These are phyloP conservation scores for Linaria vulgaris DNA, from an alignment of 257 asterid genomes.

Conservation along the genomic window DNA sequence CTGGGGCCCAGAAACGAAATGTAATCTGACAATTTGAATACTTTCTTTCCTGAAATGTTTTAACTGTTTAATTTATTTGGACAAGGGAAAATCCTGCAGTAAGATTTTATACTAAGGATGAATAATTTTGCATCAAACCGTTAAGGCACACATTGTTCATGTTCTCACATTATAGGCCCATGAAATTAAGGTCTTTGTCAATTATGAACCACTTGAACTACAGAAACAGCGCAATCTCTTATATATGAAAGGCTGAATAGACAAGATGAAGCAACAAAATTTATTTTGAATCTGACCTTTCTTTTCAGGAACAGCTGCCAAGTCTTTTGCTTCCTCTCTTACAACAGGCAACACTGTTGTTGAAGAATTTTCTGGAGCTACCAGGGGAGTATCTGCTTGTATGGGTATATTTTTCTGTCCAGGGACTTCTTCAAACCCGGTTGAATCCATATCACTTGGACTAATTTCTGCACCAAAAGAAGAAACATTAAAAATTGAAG, in stretches of 20 bases:
- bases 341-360: slow-evolving; percentile 20
- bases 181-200: not conserved
- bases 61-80: not conserved
- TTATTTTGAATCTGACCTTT: slow-evolving; percentile 31
- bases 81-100: slow-evolving; percentile 8
- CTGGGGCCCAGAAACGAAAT: slow-evolving; percentile 5
- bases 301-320: slow-evolving; percentile 27
- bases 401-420: slow-evolving; percentile 29
- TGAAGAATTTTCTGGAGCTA: slow-evolving; percentile 21
- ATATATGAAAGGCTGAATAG: slow-evolving; percentile 7
- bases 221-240: not conserved
- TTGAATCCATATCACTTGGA: slow-evolving; percentile 19
- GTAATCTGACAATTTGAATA: not conserved
- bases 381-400: slow-evolving; percentile 14
- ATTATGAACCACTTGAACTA: slow-evolving; percentile 1
- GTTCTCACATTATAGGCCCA: not conserved
- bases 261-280: slow-evolving; percentile 6
- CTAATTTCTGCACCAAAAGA: slow-evolving; percentile 24
- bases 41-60: not conserved
- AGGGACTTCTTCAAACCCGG: slow-evolving; percentile 33
- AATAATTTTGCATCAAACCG: slow-evolving; percentile 2
- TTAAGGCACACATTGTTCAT: not conserved
- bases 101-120: not conserved
- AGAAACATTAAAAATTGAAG: too few species aligned
- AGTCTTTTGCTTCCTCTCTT: slow-evolving; percentile 25